Evolutionary conservation across 345 rosid species (phyloP).

Genomic region (Luvunga scandens): DNA sequence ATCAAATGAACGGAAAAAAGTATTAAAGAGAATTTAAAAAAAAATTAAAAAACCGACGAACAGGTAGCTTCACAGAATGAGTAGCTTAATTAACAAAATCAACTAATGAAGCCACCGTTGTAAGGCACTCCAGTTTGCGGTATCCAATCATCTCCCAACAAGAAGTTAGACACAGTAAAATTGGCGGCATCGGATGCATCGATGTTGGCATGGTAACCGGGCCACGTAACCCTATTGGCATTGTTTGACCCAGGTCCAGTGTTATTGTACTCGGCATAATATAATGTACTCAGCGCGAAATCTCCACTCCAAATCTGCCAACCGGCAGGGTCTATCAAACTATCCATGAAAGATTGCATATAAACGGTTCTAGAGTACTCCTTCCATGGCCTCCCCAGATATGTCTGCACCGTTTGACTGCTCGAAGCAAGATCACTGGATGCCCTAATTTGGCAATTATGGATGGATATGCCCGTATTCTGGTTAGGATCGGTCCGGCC

Average conservation of each 20-base stretch:
- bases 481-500: constrained; percentile 84
- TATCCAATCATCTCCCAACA: constrained; percentile 70
- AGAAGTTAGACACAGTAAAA: constrained; percentile 59
- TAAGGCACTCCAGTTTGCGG: constrained; percentile 64
- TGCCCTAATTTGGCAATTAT: constrained; percentile 55
- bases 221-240: constrained; percentile 59
- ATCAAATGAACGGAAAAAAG: neutral
- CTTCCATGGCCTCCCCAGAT: constrained; percentile 90
- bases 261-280: constrained; percentile 70
- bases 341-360: constrained; percentile 51
- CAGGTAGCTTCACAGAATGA: neutral
- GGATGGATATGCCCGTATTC: constrained; percentile 76
- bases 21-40: neutral
- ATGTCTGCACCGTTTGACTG: constrained; percentile 45
- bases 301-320: constrained; percentile 66
- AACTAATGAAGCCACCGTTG: constrained; percentile 22
- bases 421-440: constrained; percentile 63
- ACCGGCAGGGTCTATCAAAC: constrained; percentile 61
- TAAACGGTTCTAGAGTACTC: constrained; percentile 69
- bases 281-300: constrained; percentile 63
- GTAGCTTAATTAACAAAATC: neutral
- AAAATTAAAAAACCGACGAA: constrained; percentile 14
- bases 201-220: constrained; percentile 59
- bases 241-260: constrained; percentile 69
- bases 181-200: constrained; percentile 59